Percentiles rank a stretch among this genome's conserved stretches.
These are phyloP conservation scores for Actinomortierella ambigua DNA, from an alignment of 371 early-diverging fungal genomes.

Conservation along the genomic window DNA sequence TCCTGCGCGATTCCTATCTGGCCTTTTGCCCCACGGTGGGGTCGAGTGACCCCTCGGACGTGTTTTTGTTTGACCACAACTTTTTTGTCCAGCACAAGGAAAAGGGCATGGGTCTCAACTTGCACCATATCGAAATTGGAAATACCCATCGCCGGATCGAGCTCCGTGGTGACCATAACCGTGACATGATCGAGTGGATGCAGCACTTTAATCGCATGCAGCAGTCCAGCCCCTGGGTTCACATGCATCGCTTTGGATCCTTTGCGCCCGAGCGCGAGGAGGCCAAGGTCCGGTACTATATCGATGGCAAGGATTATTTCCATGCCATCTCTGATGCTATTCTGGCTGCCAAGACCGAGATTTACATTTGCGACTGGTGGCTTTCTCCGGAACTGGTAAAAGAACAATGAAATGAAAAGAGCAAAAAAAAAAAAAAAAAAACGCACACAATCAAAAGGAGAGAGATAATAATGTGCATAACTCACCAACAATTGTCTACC, in stretches of 20 bases:
- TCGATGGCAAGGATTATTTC: slow-evolving; percentile 89
- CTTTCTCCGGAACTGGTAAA: slow-evolving; percentile 79
- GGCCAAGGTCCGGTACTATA: slow-evolving; percentile 70
- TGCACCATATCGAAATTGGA: slow-evolving; percentile 55
- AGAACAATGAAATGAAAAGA: background rate
- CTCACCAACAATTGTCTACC: background rate
- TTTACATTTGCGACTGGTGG: slow-evolving; percentile 96
- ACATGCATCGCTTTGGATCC: slow-evolving; percentile 71
- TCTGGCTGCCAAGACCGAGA: slow-evolving; percentile 70
- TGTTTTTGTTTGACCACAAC: slow-evolving; percentile 72
- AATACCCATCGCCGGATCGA: slow-evolving; percentile 69
- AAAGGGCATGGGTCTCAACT: slow-evolving; percentile 52
- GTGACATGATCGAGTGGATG: slow-evolving; percentile 70
- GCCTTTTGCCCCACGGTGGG: slow-evolving; percentile 61
- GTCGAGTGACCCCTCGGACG: slow-evolving; percentile 64
- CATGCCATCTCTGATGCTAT: slow-evolving; percentile 82
- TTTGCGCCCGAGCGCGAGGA: slow-evolving; percentile 83
- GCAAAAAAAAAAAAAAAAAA: slow-evolving; percentile 4
- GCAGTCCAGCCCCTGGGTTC: slow-evolving; percentile 72
- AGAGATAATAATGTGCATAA: slow-evolving; percentile 1
- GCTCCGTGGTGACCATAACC: slow-evolving; percentile 68
- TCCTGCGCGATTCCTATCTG: slow-evolving; percentile 78
- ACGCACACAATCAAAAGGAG: background rate
- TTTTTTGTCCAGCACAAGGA: slow-evolving; percentile 64
- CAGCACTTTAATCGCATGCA: slow-evolving; percentile 62